Evolutionary conservation across 306 rosid genomes (phyloP), one percentile per base, ranked within the genome.

Genomic region (Lablab purpureus): DNA sequence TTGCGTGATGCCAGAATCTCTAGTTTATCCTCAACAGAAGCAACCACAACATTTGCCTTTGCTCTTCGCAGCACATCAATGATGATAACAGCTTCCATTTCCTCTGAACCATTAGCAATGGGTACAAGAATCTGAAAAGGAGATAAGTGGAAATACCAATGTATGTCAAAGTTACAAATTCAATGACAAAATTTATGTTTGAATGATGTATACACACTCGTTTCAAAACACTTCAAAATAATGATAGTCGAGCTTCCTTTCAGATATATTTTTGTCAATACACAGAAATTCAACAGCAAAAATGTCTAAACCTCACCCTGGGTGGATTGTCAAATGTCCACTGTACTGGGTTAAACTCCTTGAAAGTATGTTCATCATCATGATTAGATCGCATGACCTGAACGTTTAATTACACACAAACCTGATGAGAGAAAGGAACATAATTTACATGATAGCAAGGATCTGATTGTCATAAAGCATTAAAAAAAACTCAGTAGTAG

Each of bases 61-160:
- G 98, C 97, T 75, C 93, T 75, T 34, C 96, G 89, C 63, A 95
- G 90, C 76, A 93, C 75, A 81, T 91, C 96, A 68, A 95, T 86
- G 63, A 93, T 90, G 71, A 90, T 90, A 10, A 89, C 69, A 64
- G 97, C 97, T 89, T 95, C 98, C 99, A 95, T 92, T 89, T 95
- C 99, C 92, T 95, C 99, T 4, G 87, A 80, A 63, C 98, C 99
- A 79, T 88, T 74, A 28, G 98, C 97, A 69, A 92, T 84, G 41
- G 99, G 98, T 73, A 95, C 96, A 50, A 95, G 99, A 88, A 95
- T 76, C 99, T 95, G 83, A 83, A 75, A 78, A 21, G 56, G 65
- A 30, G 40, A 74, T 10, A 62, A 80, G 74, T 62, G 80, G 34
- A 76, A 64, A 85, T 75, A 40, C 3, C 81, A 68, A 19, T 65